Base-by-base conservation (phyloP, 2,329 filamentous ascomycete species). In the Ambrosiella xylebori region DNA sequence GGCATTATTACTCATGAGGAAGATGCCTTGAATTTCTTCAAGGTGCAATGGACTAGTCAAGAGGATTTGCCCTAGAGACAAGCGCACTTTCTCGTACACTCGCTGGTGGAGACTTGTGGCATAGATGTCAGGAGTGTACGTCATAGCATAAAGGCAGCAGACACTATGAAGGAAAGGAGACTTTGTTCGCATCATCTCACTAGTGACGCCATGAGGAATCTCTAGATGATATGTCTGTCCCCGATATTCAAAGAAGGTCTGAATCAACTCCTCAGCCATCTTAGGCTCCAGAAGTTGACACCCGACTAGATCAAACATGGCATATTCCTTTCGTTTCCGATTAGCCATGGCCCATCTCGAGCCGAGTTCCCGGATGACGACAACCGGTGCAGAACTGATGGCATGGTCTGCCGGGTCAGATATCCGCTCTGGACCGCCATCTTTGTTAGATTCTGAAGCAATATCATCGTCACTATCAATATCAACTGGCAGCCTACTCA, bases 111-210 rank as follows among this genome's bases (percentile, higher is more conserved):
- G 60, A 40, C 58, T 53, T 1, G 60, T 61, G 19, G 63, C 63
- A 9, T 39, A 61, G 56, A 9, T 37, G 54, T 44, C 52, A 27
- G 62, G 63, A 12, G 65, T 65, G 54, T 65, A 69, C n/a, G 67
- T 65, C 53, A 72, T 66, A 2, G 67, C 70, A 17, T 71, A 68
- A 3, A 72, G 60, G 57, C 70, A 72, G 61, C 70, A 71, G 1
- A 71, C 70, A 19, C 68, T 68, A 50, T 69, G 69, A 9, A 73
- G 62, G 57, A 73, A 73, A 0, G 70, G 68, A 0, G 71, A 73
- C 2, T 66, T 64, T 13, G 65, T 64, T 3, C 67, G 66, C 13
- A 67, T 58, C 6, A 66, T 66, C 12, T 63, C 61, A 36, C 61
- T 60, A 7, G 50, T 50, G 3, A 60, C 50, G 7, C 50, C 50